Conservation (phyloP, 148 eudicot species). For the Vaccinium darrowii region DNA sequence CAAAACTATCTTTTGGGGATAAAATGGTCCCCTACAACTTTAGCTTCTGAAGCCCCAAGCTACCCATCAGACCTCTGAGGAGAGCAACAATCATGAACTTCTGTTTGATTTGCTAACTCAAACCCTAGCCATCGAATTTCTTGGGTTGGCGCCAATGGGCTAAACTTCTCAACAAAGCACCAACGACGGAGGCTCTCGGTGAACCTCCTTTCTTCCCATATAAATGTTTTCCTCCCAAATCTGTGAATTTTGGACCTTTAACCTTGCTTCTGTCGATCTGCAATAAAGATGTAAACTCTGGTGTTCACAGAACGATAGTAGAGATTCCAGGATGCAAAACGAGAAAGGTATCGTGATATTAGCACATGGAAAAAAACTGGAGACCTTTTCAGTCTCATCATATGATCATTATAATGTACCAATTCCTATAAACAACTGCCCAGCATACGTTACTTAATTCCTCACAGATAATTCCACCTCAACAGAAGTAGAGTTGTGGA, state of each 20-base stretch:
- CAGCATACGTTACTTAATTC: background rate
- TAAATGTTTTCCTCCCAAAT: constrained; percentile 84
- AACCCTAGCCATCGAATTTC: constrained; percentile 65
- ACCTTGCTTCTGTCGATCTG: constrained; percentile 92
- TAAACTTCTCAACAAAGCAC: constrained; percentile 62
- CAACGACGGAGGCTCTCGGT: constrained; percentile 51
- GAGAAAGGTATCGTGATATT: background rate
- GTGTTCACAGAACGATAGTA: background rate
- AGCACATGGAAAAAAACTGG: background rate
- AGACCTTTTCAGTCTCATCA: background rate
- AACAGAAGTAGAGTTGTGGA: background rate
- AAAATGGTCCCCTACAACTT: constrained; percentile 11
- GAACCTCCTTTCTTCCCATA: constrained; percentile 66
- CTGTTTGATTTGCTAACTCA: background rate
- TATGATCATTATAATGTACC: background rate
- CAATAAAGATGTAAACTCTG: background rate
- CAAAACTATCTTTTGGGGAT: constrained; percentile 25
- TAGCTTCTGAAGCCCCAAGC: constrained; percentile 25
- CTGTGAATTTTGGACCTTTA: constrained; percentile 82
- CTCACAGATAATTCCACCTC: background rate
- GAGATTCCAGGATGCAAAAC: background rate
- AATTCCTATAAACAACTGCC: background rate
- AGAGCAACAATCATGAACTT: constrained; percentile 9
- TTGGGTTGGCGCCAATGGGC: constrained; percentile 87
- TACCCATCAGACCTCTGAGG: constrained; percentile 17